phyloP scores from a whole-genome alignment of 139 green algal species.

The Desmodesmus armatus region DNA sequence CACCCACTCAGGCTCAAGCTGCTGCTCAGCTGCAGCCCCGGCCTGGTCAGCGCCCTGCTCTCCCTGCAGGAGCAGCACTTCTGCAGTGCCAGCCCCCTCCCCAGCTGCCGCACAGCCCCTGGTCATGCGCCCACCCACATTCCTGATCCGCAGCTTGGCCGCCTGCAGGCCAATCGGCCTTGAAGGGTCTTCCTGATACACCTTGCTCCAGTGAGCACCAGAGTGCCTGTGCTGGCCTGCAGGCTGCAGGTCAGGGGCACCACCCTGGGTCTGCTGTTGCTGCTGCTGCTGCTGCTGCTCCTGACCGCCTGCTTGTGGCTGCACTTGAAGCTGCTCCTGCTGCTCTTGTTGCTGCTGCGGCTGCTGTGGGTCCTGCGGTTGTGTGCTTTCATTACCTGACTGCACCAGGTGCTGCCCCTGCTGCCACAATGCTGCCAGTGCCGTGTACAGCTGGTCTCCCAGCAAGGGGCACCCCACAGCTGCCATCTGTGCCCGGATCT shows the following conservation, averaged over 20 bases:
- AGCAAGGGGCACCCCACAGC: slow-evolving; percentile 73
- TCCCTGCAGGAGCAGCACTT: background rate
- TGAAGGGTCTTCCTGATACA: slow-evolving; percentile 29
- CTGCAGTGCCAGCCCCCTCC: background rate
- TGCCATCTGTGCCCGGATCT: slow-evolving; percentile 85
- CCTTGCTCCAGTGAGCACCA: slow-evolving; percentile 13
- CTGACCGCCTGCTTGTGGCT: background rate
- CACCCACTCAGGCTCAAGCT: background rate
- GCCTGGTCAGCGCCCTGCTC: background rate
- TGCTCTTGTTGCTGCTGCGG: background rate
- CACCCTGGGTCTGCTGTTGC: background rate
- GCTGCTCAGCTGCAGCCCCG: background rate
- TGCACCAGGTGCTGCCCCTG: background rate
- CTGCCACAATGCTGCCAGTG: slow-evolving; percentile 28
- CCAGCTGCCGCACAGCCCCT: background rate
- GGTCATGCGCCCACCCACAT: slow-evolving; percentile 27
- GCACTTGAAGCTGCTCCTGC: background rate
- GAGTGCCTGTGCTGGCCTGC: background rate
- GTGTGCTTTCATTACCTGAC: no score
- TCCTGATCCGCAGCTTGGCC: background rate
- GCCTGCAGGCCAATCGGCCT: slow-evolving; percentile 45
- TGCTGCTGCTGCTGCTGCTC: background rate
- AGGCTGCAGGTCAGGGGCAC: background rate
- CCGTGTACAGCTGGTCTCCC: slow-evolving; percentile 80
- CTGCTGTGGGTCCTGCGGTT: slow-evolving; percentile 15